Percentiles rank a stretch among this genome's conserved stretches.
Conservation (phyloP, 78 protist genomes). For the Dictyostelium purpureum region DNA sequence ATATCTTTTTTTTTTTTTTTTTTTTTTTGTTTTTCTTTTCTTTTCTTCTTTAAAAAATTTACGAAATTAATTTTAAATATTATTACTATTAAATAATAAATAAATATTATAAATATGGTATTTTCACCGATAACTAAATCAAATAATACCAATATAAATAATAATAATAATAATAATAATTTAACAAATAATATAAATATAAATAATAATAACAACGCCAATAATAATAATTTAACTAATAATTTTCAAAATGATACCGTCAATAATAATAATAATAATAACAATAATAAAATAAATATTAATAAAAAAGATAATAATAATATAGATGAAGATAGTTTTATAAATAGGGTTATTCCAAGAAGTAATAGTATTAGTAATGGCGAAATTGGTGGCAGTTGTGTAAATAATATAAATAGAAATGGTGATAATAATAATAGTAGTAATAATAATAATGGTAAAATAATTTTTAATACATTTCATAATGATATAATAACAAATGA, state of each 20-base stretch:
- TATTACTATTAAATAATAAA: no score
- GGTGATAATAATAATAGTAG: background rate
- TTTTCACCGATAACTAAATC: background rate
- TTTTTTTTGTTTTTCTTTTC: no score
- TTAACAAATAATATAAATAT: background rate
- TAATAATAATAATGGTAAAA: background rate
- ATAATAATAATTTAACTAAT: no score
- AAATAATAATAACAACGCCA: background rate
- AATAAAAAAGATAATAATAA: background rate
- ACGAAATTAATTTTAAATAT: no score
- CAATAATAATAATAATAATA: background rate
- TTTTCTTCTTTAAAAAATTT: no score
- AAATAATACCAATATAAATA: background rate
- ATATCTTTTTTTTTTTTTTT: no score
- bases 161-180: background rate
- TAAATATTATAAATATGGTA: no score
- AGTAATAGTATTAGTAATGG: no score
- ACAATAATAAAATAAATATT: background rate
- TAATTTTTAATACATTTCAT: background rate
- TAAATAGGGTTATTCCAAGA: no score
- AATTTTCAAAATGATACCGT: background rate
- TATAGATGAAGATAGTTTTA: background rate
- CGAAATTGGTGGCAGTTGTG: no score
- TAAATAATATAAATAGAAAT: background rate
- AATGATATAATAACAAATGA: background rate